Evolutionary conservation across 495 filamentous ascomycete genomes (phyloP), one percentile per base, ranked within the genome.

Genomic region (Beverwykella pulmonaria): DNA sequence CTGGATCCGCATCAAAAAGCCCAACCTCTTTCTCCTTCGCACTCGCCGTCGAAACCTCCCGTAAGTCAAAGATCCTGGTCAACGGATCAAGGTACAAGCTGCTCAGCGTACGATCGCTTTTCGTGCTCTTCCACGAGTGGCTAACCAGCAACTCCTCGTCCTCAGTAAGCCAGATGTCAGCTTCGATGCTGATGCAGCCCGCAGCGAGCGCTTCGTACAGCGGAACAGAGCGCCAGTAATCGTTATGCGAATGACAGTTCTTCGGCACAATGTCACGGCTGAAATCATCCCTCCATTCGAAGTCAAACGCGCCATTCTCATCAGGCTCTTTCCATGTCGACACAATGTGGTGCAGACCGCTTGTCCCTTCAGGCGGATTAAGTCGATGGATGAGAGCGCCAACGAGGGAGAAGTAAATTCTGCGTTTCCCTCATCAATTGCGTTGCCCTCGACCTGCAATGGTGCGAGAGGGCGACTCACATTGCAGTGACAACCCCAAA

Each of bases 221-320:
- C 14, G 61, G 68, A 0, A 66, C 68, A 44, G 34, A 30, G 17
- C 68, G 49, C 68, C 62, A 66, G 52, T 70, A 70, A 23, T 70
- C 68, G 32, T 66, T 70, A 34, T 70, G 68, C 5, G 62, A 66
- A 41, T 70, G 68, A 29, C 68, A 70, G 29, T 61, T 57, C 32
- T 62, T 62, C 9, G 68, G 62, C 2, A 59, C 34, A 20, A 70
- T 66, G 62, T 70, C 52, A 12, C 68, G 61, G 47, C 62, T 66
- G 39, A 70, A 70, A 29, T 66, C 61, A 29, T 66, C 63, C 30
- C 25, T 60, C 68, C 68, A 70, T 26, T 58, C 26, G 30, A 61
- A 66, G 17, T 41, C 15, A 29, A 44, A 66, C 29, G 68, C 49
- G 14, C 62, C 68, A 14, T 49, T 61, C 0, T 49, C 14, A 41